Conservation (phyloP, 2,329 filamentous ascomycete species). For the Sporothrix brunneoviolacea region DNA sequence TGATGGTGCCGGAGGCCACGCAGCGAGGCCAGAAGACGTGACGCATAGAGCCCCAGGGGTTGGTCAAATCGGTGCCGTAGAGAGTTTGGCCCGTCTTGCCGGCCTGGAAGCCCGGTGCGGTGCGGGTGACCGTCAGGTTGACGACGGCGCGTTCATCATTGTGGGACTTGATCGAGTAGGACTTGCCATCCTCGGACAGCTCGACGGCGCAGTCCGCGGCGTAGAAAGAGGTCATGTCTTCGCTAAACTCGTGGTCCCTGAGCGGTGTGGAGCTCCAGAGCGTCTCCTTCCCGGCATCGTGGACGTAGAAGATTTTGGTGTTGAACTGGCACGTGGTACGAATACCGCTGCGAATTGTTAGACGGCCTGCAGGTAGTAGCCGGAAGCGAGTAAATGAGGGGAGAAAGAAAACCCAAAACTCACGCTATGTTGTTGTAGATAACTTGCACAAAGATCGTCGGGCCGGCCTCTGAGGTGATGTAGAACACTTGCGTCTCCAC, state of each 20-base stretch:
- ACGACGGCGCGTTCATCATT: constrained; percentile 74
- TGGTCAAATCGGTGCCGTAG: constrained; percentile 76
- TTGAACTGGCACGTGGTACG: constrained; percentile 91
- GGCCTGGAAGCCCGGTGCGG: constrained; percentile 72
- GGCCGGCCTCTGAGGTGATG: constrained; percentile 70
- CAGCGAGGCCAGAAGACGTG: constrained; percentile 94
- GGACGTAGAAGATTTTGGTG: constrained; percentile 79
- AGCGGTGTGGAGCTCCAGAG: constrained; percentile 82
- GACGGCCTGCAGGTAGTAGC: too few relatives aligned
- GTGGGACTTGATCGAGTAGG: constrained; percentile 85
- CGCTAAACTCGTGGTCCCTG: constrained; percentile 73
- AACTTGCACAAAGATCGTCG: constrained; percentile 74
- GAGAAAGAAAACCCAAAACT: constrained; percentile 30
- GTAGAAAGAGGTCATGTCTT: constrained; percentile 75
- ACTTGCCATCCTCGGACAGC: constrained; percentile 74
- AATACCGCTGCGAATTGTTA: constrained; percentile 57
- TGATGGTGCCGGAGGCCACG: constrained; percentile 72
- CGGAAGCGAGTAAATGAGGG: background rate
- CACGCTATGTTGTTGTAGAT: constrained; percentile 98
- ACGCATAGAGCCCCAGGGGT: constrained; percentile 88
- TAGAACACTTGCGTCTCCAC: constrained; percentile 98
- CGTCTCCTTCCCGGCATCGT: constrained; percentile 60
- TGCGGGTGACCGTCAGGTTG: constrained; percentile 73
- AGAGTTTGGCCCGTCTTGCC: constrained; percentile 78
- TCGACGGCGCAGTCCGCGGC: constrained; percentile 80